A percentile compares a stretch with the other conserved stretches of the same genome.
These are phyloP conservation scores for Selenicereus undatus DNA, from an alignment of 148 eudicot genomes.

Conservation along the genomic window DNA sequence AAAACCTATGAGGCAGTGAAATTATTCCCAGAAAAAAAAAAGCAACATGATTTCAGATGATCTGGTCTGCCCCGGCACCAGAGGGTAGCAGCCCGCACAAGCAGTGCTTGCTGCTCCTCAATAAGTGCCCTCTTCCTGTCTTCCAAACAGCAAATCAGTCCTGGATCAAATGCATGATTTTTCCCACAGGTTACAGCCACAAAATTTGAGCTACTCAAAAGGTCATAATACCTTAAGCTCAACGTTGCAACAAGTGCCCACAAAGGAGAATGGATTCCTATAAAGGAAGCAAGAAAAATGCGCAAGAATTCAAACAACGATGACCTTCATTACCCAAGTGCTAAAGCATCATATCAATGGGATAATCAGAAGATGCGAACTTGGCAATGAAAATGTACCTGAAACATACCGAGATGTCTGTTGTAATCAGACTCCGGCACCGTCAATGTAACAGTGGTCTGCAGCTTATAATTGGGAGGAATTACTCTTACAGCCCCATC, in stretches of 20 bases:
- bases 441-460: slow-evolving; percentile 54
- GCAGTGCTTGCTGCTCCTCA: background rate
- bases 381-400: slow-evolving; percentile 43
- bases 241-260: background rate
- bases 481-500: slow-evolving; percentile 38
- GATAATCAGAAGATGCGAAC: background rate
- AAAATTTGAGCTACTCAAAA: background rate
- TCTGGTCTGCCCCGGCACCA: background rate
- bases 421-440: slow-evolving; percentile 91
- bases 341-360: slow-evolving; percentile 5
- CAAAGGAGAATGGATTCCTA: background rate
- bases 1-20: background rate
- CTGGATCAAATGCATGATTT: background rate
- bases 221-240: background rate
- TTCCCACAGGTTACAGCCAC: background rate
- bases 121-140: background rate
- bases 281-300: background rate
- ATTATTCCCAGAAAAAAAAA: background rate
- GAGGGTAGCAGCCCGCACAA: background rate
- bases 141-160: background rate
- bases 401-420: slow-evolving; percentile 79
- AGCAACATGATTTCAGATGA: background rate
- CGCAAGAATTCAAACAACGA: background rate
- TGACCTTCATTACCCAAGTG: background rate
- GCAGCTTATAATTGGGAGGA: slow-evolving; percentile 61